Evolutionary conservation across 179 eudicot genomes (phyloP).

Genomic region (Heliamphora pulchella): DNA sequence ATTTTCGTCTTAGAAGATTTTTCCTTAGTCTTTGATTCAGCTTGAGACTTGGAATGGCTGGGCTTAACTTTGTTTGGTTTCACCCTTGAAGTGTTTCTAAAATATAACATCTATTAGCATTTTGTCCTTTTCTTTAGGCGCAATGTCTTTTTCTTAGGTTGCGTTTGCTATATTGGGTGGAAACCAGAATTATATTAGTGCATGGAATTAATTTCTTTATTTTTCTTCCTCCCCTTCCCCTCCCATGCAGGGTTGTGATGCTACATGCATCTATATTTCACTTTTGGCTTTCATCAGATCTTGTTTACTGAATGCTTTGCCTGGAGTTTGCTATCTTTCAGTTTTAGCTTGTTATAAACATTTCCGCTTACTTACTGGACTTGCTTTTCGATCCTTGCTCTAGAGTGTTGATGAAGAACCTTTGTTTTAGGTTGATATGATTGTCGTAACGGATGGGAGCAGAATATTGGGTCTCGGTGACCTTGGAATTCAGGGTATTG

Average conservation of each 20-base stretch:
- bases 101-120: background rate
- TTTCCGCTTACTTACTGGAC: background rate
- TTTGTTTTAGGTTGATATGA: constrained; percentile 86
- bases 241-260: background rate
- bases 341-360: background rate
- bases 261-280: constrained; percentile 3
- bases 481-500: constrained; percentile 91
- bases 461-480: constrained; percentile 96
- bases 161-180: constrained; percentile 4
- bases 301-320: constrained; percentile 5
- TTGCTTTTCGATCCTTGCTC: background rate
- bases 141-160: background rate
- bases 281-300: constrained; percentile 8
- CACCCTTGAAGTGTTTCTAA: background rate
- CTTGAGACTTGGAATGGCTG: background rate
- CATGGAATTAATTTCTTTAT: background rate
- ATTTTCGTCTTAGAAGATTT: background rate
- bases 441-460: constrained; percentile 97
- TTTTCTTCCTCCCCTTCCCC: background rate
- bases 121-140: background rate
- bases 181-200: background rate
- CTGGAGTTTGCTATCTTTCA: background rate
- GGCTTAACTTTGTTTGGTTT: background rate
- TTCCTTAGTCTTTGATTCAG: background rate
- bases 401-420: constrained; percentile 7